Percentiles rank a stretch among this genome's conserved stretches.
Evolutionary conservation across 2,329 filamentous ascomycete genomes (phyloP).

Genomic region (Fonsecaea erecta): DNA sequence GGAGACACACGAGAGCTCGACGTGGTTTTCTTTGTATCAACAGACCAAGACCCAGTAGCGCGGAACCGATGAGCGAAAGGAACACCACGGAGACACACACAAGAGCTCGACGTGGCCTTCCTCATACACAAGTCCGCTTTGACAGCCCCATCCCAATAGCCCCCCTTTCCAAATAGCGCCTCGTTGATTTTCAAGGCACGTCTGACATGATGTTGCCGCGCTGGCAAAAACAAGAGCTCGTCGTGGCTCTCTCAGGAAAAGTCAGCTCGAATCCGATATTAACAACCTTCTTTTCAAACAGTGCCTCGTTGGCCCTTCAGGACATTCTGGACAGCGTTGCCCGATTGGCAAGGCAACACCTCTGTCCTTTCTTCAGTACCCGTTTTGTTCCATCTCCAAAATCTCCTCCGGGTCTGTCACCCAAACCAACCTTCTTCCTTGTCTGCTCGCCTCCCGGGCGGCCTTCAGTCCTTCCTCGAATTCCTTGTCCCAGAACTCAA

Average conservation of each 20-base stretch:
- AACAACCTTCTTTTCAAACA: neutral
- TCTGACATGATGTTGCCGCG: neutral
- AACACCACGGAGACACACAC: neutral
- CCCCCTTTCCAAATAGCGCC: neutral
- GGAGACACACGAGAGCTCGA: neutral
- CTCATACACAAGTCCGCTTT: neutral
- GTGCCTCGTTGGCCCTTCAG: neutral
- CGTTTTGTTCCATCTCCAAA: slow-evolving; percentile 10
- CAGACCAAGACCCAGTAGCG: neutral
- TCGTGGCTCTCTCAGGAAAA: neutral
- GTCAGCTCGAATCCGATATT: neutral
- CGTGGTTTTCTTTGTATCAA: neutral
- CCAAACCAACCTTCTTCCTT: slow-evolving; percentile 28
- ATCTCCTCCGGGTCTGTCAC: slow-evolving; percentile 30
- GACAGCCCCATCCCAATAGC: neutral
- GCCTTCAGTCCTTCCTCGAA: slow-evolving; percentile 30
- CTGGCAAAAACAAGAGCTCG: neutral
- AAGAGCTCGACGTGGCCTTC: slow-evolving; percentile 1
- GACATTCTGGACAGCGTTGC: neutral
- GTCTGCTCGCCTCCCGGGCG: slow-evolving; percentile 20
- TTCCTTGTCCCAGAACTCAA: slow-evolving; percentile 31
- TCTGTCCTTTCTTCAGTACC: neutral
- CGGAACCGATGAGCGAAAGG: neutral
- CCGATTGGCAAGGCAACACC: neutral
- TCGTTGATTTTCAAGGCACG: neutral